phyloP scores from a whole-genome alignment of 2,329 filamentous ascomycete species.

The Fusarium secorum region DNA sequence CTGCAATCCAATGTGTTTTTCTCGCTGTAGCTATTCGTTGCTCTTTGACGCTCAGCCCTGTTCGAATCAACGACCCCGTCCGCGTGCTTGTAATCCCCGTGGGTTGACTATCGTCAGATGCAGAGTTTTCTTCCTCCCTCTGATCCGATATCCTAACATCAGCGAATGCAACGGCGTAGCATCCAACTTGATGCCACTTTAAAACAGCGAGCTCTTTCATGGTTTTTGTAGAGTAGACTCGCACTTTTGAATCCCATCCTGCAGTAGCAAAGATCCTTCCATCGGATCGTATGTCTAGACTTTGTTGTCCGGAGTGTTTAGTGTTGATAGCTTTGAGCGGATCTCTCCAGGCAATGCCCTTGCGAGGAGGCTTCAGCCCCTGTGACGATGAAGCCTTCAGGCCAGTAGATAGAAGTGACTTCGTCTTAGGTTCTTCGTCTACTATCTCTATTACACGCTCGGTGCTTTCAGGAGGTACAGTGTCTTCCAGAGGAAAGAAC shows the following conservation, averaged over 20 bases:
- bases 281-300: constrained; percentile 78
- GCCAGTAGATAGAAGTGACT: constrained; percentile 40
- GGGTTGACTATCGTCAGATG: not conserved
- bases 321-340: constrained; percentile 74
- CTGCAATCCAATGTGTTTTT: constrained; percentile 85
- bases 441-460: constrained; percentile 41
- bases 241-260: constrained; percentile 85
- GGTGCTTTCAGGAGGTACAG: not conserved
- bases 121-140: not conserved
- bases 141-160: constrained; percentile 43
- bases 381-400: constrained; percentile 11
- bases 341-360: constrained; percentile 48
- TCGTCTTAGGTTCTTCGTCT: constrained; percentile 20
- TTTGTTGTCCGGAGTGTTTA: constrained; percentile 90
- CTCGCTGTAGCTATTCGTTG: constrained; percentile 70
- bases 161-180: constrained; percentile 82
- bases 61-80: not conserved
- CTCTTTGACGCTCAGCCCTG: constrained; percentile 60
- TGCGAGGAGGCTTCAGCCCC: constrained; percentile 12
- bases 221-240: constrained; percentile 82
- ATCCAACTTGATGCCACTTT: constrained; percentile 92
- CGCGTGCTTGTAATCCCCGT: not conserved
- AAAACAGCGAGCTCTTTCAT: constrained; percentile 89
- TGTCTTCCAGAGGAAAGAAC: constrained; percentile 16
- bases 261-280: constrained; percentile 86